Evolutionary conservation across 2,329 filamentous ascomycete genomes (phyloP).

Genomic region (Colletotrichum gloeosporioides): DNA sequence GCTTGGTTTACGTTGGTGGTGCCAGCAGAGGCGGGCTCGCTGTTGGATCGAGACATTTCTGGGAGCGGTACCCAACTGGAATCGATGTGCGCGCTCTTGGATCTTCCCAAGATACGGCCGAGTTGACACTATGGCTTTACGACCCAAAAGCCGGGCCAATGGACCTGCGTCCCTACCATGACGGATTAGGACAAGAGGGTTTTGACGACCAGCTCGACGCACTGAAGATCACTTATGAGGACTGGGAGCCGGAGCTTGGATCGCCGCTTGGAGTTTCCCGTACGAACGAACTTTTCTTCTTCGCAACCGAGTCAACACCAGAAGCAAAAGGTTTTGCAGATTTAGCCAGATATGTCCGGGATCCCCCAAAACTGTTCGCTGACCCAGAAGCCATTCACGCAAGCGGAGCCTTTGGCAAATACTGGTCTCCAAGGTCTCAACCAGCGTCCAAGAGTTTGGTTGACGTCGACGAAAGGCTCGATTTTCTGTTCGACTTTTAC

Average conservation of each 20-base stretch:
- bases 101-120: conserved; percentile 46
- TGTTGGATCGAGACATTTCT: conserved; percentile 64
- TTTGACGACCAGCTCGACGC: conserved; percentile 65
- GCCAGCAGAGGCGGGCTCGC: conserved; percentile 62
- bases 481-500: conserved; percentile 63
- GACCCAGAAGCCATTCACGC: conserved; percentile 52
- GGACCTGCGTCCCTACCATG: conserved; percentile 63
- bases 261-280: conserved; percentile 63
- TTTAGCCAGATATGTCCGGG: conserved; percentile 50
- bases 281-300: conserved; percentile 62
- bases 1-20: conserved; percentile 64
- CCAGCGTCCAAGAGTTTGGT: conserved; percentile 32
- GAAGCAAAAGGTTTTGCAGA: conserved; percentile 46
- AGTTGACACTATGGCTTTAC: conserved; percentile 66
- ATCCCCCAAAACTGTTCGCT: conserved; percentile 57
- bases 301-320: conserved; percentile 59
- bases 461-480: conserved; percentile 56
- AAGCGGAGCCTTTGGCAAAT: conserved; percentile 59
- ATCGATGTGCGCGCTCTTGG: conserved; percentile 59
- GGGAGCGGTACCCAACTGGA: conserved; percentile 66
- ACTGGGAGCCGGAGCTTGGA: conserved; percentile 60
- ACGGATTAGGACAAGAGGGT: conserved; percentile 59
- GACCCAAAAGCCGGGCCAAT: conserved; percentile 60
- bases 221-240: conserved; percentile 68
- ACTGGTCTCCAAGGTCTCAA: conserved; percentile 47